Evolutionary conservation across 2,329 filamentous ascomycete species (phyloP), one percentile per base, ranked within the genome.

Genomic region (Monosporascus cannonballus): DNA sequence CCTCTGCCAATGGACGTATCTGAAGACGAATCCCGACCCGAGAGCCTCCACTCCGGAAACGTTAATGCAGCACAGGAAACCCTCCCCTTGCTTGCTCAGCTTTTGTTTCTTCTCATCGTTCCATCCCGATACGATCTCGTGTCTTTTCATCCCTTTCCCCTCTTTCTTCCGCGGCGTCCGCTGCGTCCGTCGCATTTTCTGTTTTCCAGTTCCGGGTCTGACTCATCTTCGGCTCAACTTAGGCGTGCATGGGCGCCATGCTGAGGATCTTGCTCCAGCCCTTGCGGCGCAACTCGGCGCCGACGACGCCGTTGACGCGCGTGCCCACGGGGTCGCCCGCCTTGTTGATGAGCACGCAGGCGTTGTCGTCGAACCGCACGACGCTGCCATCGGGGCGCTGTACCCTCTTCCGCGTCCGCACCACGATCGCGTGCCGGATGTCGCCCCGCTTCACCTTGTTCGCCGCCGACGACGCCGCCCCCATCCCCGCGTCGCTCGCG

Each of bases 261-360:
- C 90, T 96, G 68, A 99, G 73, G 65, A 99, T 97, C 83, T 97
- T 99, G 65, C 91, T 96, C 94, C 94, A 99, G 75, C 96, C 87
- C 79, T 89, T 94, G 69, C 89, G 84, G 69, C 89, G 85, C 71
- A 99, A 73, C 76, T 99, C 94, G 30, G 85, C 81, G 54, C 91
- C 94, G 45, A 99, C 94, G 45, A 97, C 84, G 60, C 92, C 90
- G 72, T 90, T 96, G 76, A 96, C 83, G 69, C 94, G 86, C 17
- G 89, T 91, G 50, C 94, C 94, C 62, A 99, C 90, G 24, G 94
- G 94, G 70, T 99, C 94, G 44, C 94, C 95, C 9, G 90, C 81
- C 81, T 97, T 99, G 76, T 95, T 97, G 71, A 99, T 88, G 61
- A 99, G 77, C 46, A 99, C 94, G 69, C 94, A 99, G 47, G 94